These are phyloP conservation scores for Pleomassaria siparia DNA, from an alignment of 2,329 filamentous ascomycete species.

Conservation along the genomic window DNA sequence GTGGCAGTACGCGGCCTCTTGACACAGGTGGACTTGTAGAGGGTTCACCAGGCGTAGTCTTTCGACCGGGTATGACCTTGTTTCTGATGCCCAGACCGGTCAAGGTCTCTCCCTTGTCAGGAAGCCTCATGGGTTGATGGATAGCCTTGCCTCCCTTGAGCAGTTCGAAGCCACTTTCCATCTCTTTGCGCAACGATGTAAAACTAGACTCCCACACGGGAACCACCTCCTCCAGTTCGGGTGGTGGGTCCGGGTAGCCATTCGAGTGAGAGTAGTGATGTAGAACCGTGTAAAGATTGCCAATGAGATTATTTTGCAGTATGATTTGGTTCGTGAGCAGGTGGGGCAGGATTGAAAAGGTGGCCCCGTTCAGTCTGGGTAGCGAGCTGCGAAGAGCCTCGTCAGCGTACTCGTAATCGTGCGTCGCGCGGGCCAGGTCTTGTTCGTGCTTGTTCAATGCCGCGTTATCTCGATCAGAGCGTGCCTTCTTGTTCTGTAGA, in stretches of 20 bases:
- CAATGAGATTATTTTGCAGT: slow-evolving; percentile 76
- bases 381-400: slow-evolving; percentile 71
- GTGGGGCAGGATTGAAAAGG: slow-evolving; percentile 73
- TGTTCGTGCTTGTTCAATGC: slow-evolving; percentile 70
- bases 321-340: slow-evolving; percentile 70
- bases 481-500: slow-evolving; percentile 68
- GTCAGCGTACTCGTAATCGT: slow-evolving; percentile 76
- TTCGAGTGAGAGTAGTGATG: slow-evolving; percentile 72
- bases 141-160: slow-evolving; percentile 69
- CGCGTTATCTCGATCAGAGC: slow-evolving; percentile 72
- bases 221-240: slow-evolving; percentile 71
- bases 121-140: slow-evolving; percentile 56
- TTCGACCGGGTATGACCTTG: slow-evolving; percentile 37
- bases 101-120: slow-evolving; percentile 48
- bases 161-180: slow-evolving; percentile 63
- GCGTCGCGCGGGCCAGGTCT: slow-evolving; percentile 66
- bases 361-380: slow-evolving; percentile 69
- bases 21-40: slow-evolving; percentile 37
- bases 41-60: slow-evolving; percentile 38
- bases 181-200: slow-evolving; percentile 63
- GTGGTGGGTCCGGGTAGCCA: slow-evolving; percentile 70
- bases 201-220: slow-evolving; percentile 66
- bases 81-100: slow-evolving; percentile 53
- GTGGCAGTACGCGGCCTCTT: slow-evolving; percentile 24
- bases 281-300: slow-evolving; percentile 74